phyloP scores from a whole-genome alignment of 2,329 filamentous ascomycete genomes.

The Verticillium nubilum region DNA sequence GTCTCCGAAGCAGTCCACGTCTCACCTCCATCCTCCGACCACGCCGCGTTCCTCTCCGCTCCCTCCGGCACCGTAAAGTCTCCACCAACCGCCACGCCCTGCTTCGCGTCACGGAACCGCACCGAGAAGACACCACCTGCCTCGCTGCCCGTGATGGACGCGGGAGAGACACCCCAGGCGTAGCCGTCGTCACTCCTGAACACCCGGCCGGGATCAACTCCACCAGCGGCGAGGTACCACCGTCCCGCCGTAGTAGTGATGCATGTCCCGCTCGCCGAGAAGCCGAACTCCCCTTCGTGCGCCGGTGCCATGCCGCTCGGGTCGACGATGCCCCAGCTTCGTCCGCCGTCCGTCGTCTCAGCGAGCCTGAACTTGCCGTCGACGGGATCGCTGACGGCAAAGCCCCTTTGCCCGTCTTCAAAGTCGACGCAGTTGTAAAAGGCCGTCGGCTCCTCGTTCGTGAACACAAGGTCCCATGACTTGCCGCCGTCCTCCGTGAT shows the following conservation, averaged over 20 bases:
- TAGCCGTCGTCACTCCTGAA: conserved; percentile 20
- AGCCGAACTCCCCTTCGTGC: conserved; percentile 21
- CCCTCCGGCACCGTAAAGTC: conserved; percentile 20
- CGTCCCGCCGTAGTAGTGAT: conserved; percentile 19
- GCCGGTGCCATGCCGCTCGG: conserved; percentile 18
- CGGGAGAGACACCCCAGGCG: conserved; percentile 19
- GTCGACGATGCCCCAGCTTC: conserved; percentile 19
- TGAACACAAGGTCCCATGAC: conserved; percentile 20
- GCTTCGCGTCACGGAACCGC: conserved; percentile 19
- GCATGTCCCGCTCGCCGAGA: conserved; percentile 27
- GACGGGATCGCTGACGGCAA: conserved; percentile 26
- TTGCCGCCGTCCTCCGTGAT: conserved; percentile 19
- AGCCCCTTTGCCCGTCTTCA: conserved; percentile 14
- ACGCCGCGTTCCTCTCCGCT: conserved; percentile 17
- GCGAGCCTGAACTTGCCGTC: conserved; percentile 24
- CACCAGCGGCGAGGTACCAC: conserved; percentile 22
- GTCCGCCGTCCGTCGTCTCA: conserved; percentile 23
- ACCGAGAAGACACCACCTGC: conserved; percentile 25
- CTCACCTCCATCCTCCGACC: conserved; percentile 22
- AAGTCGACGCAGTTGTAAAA: conserved; percentile 29
- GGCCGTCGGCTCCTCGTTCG: conserved; percentile 19
- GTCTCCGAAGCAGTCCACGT: conserved; percentile 19
- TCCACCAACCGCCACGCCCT: conserved; percentile 24
- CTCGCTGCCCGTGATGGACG: conserved; percentile 18
- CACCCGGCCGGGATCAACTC: conserved; percentile 20